Evolutionary conservation across 192 early-diverging fungal species (phyloP), one percentile per base, ranked within the genome.

Genomic region (Coemansia asiatica): DNA sequence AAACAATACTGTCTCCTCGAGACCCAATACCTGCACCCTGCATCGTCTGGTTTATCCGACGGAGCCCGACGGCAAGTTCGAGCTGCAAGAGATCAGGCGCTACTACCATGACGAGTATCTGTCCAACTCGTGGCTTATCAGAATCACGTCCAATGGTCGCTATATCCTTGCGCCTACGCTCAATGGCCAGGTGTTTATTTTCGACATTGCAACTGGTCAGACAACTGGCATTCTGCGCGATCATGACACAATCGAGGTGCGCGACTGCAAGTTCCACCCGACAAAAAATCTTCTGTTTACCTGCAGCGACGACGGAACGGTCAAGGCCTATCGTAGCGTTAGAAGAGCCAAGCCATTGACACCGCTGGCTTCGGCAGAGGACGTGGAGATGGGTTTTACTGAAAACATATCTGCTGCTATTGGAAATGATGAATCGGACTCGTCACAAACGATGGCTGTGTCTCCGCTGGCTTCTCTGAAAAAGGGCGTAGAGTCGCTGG

Each of bases 41-140:
- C 91, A 96, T 66, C 91, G 89, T 28, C 74, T 98, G 31, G 85
- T 92, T 0, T 98, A 96, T 75, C 95, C 95, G 1, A 75, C 76
- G 6, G 85, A 74, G 26, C 75, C 68, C 21, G 75, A 87, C 22
- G 91, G 88, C 50, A 72, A 75, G 58, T 98, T 96, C 75, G 85
- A 74, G 64, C 68, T 98, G 35, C 84, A 90, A 31, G 86, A 90
- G 70, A 85, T 96, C 55, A 85, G 89, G 58, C 84, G 86, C 53
- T 96, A 83, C 75, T 72, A 88, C 50, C 87, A 96, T 74, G 89
- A 89, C 48, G 86, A 91, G 85, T 96, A 90, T 63, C 69, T 85
- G 49, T 90, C 95, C 21, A 98, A 98, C 71, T 96, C 95, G 28
- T 98, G 95, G 95, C 80, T 94, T n/a, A 91, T 92, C 38, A 93